Evolutionary conservation across 306 rosid genomes (phyloP).

Genomic region (Glycine tomentella): DNA sequence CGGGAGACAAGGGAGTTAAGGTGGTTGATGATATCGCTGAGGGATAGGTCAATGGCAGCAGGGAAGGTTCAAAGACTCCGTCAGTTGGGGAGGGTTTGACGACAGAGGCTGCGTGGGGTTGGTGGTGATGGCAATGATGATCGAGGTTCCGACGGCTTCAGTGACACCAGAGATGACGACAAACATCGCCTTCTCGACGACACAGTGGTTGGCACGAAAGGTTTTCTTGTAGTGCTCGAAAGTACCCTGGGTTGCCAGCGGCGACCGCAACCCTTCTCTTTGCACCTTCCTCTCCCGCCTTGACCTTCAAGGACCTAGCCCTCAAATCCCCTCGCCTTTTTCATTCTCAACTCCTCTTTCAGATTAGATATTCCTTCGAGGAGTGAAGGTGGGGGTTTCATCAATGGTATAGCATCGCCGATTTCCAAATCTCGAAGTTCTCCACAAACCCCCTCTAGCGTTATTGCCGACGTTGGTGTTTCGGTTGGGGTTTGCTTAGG

Average conservation of each 20-base stretch:
- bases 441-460: no score
- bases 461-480: no score
- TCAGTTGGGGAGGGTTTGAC: slow-evolving; percentile 58
- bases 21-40: slow-evolving; percentile 70
- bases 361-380: no score
- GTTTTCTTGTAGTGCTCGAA: slow-evolving; percentile 97
- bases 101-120: slow-evolving; percentile 51
- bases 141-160: slow-evolving; percentile 51
- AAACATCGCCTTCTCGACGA: slow-evolving; percentile 79
- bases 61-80: slow-evolving; percentile 87
- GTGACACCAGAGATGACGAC: slow-evolving; percentile 72
- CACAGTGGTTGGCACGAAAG: slow-evolving; percentile 88
- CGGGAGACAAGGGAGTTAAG: slow-evolving; percentile 85
- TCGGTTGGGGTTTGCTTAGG: no score
- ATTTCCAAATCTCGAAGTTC: no score
- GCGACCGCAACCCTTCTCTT: no score
- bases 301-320: no score
- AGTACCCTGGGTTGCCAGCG: slow-evolving; percentile 24
- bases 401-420: no score
- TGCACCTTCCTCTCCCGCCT: no score
- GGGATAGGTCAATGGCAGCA: slow-evolving; percentile 55
- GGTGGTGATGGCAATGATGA: slow-evolving; percentile 39
- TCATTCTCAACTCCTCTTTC: no score
- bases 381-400: no score
- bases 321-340: no score